Base-by-base conservation (phyloP, 139 green algal species). In the Nannochloris sp. region DNA sequence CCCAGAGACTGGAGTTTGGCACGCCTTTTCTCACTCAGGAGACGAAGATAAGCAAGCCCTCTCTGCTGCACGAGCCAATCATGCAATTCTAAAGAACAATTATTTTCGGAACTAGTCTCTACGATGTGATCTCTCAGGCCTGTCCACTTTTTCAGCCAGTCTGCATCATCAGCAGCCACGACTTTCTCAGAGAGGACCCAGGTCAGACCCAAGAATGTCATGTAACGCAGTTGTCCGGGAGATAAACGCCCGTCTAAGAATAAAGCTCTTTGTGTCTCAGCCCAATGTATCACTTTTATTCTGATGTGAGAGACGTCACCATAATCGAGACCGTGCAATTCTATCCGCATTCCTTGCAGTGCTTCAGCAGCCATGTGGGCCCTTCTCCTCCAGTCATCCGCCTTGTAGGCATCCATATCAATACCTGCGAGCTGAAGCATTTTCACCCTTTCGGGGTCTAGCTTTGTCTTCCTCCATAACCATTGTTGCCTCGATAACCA, bases 401-500 rank as follows among this genome's bases (percentile, higher is more conserved):
- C 29, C 1, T 43, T 31, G 43, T 78, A 72, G 13, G 20, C 26
- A 58, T 82, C 71, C 65, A 84, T 67, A 46, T 84, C 68, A 23
- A 78, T 46, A 2, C 74, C 78, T 11, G 75, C 62, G 55, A 82
- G 60, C 49, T 71, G 56, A 68, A 84, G 67, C 71, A 84, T 69
- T 17, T 68, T 48, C 44, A 33, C 59, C 49, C 63, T 64, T 68
- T 82, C 78, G 2, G 33, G 44, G 1, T 48, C 36, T 49, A 84
- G 63, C 10, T 50, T 8, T 23, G 59, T 43, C 29, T n/a, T 48
- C 17, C 74, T 68, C 78, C 78, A 84, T 31, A 68, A 69, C 61
- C 74, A 69, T 17, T 64, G 69, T 67, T 84, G 78, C 46, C 65
- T 57, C n/a, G 72, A 68, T 31, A 82, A 55, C 78, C 78, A 84